Percentiles rank a stretch among this genome's conserved stretches.
phyloP scores from a whole-genome alignment of 1,284 basidiomycete species.

The Volvariella surrecta region DNA sequence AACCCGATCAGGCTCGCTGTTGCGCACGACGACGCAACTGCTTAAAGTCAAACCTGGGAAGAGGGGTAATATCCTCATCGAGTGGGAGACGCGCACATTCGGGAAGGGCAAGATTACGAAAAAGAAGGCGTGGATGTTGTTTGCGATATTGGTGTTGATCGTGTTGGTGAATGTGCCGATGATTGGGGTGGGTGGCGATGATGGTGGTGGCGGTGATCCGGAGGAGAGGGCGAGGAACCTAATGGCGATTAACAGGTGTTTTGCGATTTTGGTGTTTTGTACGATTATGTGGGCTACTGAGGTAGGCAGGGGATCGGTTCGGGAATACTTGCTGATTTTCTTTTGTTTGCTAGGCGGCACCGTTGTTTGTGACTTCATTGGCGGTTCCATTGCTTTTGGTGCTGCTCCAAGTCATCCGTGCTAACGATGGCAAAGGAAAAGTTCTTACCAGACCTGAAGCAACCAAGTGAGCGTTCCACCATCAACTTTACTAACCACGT shows the following conservation, averaged over 20 bases:
- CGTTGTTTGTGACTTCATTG: constrained; percentile 93
- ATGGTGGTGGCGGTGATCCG: not conserved
- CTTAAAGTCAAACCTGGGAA: too few relatives aligned
- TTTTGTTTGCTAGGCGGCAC: constrained; percentile 63
- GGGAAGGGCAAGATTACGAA: constrained; percentile 56
- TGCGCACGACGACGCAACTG: too few relatives aligned
- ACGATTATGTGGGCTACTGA: constrained; percentile 97
- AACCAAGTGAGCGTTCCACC: constrained; percentile 59
- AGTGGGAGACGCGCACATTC: constrained; percentile 43
- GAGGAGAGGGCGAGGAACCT: constrained; percentile 38
- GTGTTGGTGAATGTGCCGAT: constrained; percentile 49
- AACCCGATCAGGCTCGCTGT: too few relatives aligned
- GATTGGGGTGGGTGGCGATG: not conserved
- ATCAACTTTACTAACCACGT: not conserved
- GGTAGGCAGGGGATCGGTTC: constrained; percentile 35
- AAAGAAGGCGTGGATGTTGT: constrained; percentile 49
- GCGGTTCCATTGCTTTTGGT: constrained; percentile 89
- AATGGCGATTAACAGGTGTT: constrained; percentile 82
- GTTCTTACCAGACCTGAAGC: constrained; percentile 59
- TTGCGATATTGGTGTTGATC: constrained; percentile 53
- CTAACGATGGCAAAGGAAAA: constrained; percentile 43
- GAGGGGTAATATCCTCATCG: not conserved
- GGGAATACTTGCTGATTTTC: not conserved
- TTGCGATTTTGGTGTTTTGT: constrained; percentile 87
- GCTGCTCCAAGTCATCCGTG: constrained; percentile 75